These are phyloP conservation scores for Claviceps monticola DNA, from an alignment of 2,329 filamentous ascomycete genomes.

Conservation along the genomic window DNA sequence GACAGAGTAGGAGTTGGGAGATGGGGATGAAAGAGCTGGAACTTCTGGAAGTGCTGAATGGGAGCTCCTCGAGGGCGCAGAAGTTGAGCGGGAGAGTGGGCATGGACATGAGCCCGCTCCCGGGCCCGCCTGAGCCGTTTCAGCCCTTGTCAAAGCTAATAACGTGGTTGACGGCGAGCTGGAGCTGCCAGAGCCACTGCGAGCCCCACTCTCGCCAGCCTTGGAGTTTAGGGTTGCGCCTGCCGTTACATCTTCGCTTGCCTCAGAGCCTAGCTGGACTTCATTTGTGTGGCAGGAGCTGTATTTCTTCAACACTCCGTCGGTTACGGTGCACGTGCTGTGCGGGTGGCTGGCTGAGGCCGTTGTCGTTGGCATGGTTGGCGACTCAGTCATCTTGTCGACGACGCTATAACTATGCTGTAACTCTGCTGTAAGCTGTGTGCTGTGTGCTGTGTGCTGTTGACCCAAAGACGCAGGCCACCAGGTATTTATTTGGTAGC, in stretches of 20 bases:
- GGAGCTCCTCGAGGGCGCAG: neutral
- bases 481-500: neutral
- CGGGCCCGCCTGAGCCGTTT: neutral
- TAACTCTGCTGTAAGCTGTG: too few relatives aligned
- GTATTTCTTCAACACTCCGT: neutral
- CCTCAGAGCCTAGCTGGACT: neutral
- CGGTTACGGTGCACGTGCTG: neutral
- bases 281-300: too few relatives aligned
- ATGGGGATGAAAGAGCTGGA: neutral
- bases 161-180: neutral
- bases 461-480: neutral
- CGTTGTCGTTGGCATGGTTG: constrained; percentile 15
- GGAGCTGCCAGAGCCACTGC: neutral
- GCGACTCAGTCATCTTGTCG: constrained; percentile 14
- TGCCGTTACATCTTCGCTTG: too few relatives aligned
- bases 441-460: too few relatives aligned
- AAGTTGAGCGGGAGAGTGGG: neutral
- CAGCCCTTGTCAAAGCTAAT: neutral
- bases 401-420: neutral
- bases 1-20: neutral
- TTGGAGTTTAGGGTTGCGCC: too few relatives aligned
- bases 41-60: neutral
- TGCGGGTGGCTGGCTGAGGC: constrained; percentile 2
- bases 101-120: neutral
- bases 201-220: too few relatives aligned